These are phyloP conservation scores for Neonectria ditissima DNA, from an alignment of 2,329 filamentous ascomycete genomes.

Conservation along the genomic window DNA sequence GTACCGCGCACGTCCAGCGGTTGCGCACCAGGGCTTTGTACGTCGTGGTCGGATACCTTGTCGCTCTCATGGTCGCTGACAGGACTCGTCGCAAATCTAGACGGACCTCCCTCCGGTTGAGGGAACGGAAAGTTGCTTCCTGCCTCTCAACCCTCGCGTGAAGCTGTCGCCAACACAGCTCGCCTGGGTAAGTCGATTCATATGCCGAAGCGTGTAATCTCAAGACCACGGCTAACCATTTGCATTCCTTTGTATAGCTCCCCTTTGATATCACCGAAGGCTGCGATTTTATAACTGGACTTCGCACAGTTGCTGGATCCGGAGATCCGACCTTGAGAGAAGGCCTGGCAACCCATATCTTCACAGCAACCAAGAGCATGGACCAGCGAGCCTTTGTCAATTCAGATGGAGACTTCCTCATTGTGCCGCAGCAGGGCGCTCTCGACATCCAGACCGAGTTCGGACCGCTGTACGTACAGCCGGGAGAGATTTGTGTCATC, in stretches of 20 bases:
- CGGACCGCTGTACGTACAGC: constrained; percentile 72
- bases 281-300: constrained; percentile 48
- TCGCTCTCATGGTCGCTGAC: not conserved
- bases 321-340: constrained; percentile 62
- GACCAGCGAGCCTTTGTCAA: constrained; percentile 61
- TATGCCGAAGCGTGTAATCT: too few relatives aligned
- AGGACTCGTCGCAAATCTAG: constrained; percentile 3
- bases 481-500: constrained; percentile 75
- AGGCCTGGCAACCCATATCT: constrained; percentile 63
- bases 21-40: constrained; percentile 47
- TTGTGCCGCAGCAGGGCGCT: constrained; percentile 73
- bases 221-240: not conserved
- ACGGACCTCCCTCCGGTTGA: constrained; percentile 41
- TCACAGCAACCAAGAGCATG: constrained; percentile 61
- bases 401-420: constrained; percentile 75
- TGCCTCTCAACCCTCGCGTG: constrained; percentile 39
- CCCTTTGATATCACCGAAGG: constrained; percentile 56
- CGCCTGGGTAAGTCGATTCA: constrained; percentile 35
- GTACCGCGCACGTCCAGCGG: constrained; percentile 45
- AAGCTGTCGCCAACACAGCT: constrained; percentile 41
- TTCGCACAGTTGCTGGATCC: constrained; percentile 62
- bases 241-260: constrained; percentile 13
- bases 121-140: constrained; percentile 42
- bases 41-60: not conserved
- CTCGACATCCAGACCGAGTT: constrained; percentile 78